Percentiles rank a stretch among this genome's conserved stretches.
phyloP scores from a whole-genome alignment of 1,284 basidiomycete species.

The Anthracocystis panici-leucophaei region DNA sequence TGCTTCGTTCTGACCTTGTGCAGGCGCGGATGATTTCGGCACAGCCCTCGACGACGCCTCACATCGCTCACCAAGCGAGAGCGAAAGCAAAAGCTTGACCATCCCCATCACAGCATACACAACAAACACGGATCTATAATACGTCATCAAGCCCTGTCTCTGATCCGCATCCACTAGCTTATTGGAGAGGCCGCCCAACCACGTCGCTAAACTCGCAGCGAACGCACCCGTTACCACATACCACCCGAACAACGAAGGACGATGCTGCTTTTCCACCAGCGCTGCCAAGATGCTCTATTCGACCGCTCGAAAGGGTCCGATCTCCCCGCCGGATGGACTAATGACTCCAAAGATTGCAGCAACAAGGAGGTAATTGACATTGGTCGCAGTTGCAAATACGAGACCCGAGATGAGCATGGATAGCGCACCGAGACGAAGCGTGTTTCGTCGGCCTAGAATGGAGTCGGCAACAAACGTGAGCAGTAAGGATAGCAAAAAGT shows the following conservation, averaged over 20 bases:
- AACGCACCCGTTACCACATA: constrained; percentile 23
- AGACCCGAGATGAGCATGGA: constrained; percentile 31
- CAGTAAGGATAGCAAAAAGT: constrained; percentile 24
- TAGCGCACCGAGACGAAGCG: constrained; percentile 20
- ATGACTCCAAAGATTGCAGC: constrained; percentile 28
- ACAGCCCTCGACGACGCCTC: neutral
- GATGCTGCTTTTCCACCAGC: constrained; percentile 21
- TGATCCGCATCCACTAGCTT: neutral
- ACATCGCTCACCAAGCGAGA: constrained; percentile 16
- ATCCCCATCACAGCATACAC: constrained; percentile 21
- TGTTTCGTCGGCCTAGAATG: constrained; percentile 26
- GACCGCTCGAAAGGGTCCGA: constrained; percentile 28
- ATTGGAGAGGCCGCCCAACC: constrained; percentile 17
- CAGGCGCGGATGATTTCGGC: neutral
- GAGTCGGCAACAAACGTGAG: constrained; percentile 32
- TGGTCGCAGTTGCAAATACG: constrained; percentile 17
- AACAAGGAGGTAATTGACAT: constrained; percentile 10
- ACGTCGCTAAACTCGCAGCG: constrained; percentile 28
- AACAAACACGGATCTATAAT: constrained; percentile 22
- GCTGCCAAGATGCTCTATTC: constrained; percentile 28
- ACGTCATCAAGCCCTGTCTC: neutral
- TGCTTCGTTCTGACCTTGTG: neutral
- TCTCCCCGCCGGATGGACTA: constrained; percentile 26
- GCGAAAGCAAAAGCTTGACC: constrained; percentile 21
- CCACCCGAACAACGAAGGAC: constrained; percentile 25